Base-by-base conservation (phyloP, 2,329 filamentous ascomycete species). In the Aspergillus felis region DNA sequence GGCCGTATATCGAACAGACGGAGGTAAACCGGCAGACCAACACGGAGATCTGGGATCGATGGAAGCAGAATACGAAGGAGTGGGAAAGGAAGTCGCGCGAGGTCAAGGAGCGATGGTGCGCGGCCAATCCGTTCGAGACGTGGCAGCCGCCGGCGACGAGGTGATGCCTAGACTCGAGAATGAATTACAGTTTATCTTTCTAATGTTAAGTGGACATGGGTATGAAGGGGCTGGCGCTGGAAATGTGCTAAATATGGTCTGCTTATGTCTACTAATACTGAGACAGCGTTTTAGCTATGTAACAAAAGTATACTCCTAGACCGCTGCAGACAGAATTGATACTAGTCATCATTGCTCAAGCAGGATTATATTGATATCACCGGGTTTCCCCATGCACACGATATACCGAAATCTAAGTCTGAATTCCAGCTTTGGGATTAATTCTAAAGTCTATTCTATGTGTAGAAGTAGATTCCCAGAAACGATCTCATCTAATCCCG, bases 1-100 rank as follows among this genome's bases (percentile, higher is more conserved):
- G 83, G 69, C 92, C 92, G 0, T 97, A 90, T 68, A 83, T 92
- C 51, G 87, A 91, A 28, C 82, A 87, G 70, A 90, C 89, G 3
- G 82, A 87, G 55, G 81, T 82, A 53, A 88, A 91, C 64, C 92
- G 92, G 71, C 80, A 82, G 57, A 79, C 76, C 1, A 89, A 92
- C 63, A 85, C 86, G 50, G 79, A 81, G 51, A 79, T 82, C n/a
- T 80, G 84, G 8, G 83, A 81, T 52, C 81, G 83, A 55, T 97
- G 92, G 91, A 90, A 95, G 68, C 77, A 74, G 22, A 83, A 86
- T 56, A 88, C 88, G 3, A 75, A 78, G 27, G 80, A 81, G 55
- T 79, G 77, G 76, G 74, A 78, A 54, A 62, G 63, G 50, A 68
- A 65, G 46, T 73, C 73, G 2, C 69, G 65, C 38, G 71, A 75